phyloP scores from a whole-genome alignment of 2,329 filamentous ascomycete species.

The Colletotrichum chrysophilum region DNA sequence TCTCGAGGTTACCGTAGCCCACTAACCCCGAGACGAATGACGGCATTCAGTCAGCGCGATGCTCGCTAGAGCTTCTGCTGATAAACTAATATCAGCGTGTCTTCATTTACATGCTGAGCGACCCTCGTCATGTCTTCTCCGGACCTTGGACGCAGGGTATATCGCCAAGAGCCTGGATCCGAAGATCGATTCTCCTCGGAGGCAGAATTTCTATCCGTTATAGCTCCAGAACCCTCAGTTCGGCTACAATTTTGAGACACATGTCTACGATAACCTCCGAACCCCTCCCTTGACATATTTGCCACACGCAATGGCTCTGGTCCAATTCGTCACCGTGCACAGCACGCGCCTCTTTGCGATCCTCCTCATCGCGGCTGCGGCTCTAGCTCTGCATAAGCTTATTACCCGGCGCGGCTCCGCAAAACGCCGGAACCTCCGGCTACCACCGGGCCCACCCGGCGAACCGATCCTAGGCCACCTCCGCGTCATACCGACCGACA shows the following conservation, averaged over 20 bases:
- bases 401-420: not conserved
- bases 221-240: not conserved
- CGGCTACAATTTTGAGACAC: not conserved
- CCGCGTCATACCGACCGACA: constrained; percentile 43
- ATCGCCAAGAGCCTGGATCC: not conserved
- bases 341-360: not conserved
- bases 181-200: not conserved
- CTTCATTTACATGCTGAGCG: not conserved
- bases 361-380: not conserved
- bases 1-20: not conserved
- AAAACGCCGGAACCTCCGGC: constrained; percentile 11
- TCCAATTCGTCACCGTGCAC: not conserved
- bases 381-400: not conserved
- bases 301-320: not conserved
- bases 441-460: constrained; percentile 37
- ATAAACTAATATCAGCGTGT: not conserved
- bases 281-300: not conserved
- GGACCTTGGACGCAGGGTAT: not conserved
- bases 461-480: constrained; percentile 48
- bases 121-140: not conserved
- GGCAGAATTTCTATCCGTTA: not conserved
- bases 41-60: not conserved
- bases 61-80: not conserved
- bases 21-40: not conserved
- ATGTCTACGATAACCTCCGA: not conserved